Base-by-base conservation (phyloP, 2,329 filamentous ascomycete genomes). In the Epichloe scottii region DNA sequence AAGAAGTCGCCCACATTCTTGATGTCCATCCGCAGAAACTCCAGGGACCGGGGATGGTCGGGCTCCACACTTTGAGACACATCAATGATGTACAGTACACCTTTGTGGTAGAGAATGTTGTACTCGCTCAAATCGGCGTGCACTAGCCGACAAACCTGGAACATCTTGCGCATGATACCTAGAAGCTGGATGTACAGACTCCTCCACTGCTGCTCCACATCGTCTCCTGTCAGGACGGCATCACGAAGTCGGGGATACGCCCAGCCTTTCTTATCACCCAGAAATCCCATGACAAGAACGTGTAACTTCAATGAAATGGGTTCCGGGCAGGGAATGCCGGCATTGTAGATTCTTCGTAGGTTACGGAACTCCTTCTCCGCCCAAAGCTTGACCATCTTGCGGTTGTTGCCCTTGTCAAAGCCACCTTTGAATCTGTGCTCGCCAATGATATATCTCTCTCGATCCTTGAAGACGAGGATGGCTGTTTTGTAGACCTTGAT, bases 401-500 rank as follows among this genome's bases (percentile, higher is more conserved):
- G 81, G 71, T 89, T 95, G 70, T 89, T 95, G 58, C 86, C 86
- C 74, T 96, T 97, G 70, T 91, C 93, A 65, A 91, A 93, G 47
- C 91, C 91, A 55, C 82, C 78, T 59, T 88, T 81, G 74, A 98
- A 98, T 23, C 93, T 78, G 69, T 90, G 89, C 69, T 98, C 93
- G 57, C 93, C 93, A 1, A 85, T 86, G 55, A 98, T 93, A 68
- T 98, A 98, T 62, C 89, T 85, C 69, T 96, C 90, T 53, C 93
- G 81, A 69, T 98, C 93, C 71, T 97, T 97, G 81, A 98, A 98
- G 23, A 94, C 89, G 34, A 98, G 73, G 57, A 98, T 98, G 50
- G 87, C 87, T 7, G 93, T 98, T 77, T 98, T 98, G 80, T 98
- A 98, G 48, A 98, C 88, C 71, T 98, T 98, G 74, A 97, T 89